Percentiles rank a stretch among this genome's conserved stretches.
Evolutionary conservation across 164 flowering plant species (phyloP).

Genomic region (Amborella trichopoda): DNA sequence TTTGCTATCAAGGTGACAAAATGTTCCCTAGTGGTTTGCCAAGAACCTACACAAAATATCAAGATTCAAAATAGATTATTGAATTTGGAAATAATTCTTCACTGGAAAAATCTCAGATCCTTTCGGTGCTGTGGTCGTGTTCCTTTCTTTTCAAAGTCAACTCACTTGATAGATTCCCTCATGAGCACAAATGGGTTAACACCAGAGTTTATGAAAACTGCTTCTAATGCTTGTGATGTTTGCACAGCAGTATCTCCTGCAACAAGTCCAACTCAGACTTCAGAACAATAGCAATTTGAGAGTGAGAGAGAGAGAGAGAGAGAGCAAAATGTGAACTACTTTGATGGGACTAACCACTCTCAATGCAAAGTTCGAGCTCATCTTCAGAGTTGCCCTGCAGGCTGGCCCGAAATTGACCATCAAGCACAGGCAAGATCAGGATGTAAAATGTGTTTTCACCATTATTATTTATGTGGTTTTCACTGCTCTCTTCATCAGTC

Average conservation of each 20-base stretch:
- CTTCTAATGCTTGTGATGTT: conserved; percentile 24
- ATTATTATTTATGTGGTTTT: too few relatives aligned
- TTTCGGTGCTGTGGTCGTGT: too few relatives aligned
- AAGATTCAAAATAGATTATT: too few relatives aligned
- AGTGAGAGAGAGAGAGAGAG: not conserved
- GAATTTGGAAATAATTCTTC: too few relatives aligned
- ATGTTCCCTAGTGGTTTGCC: conserved; percentile 51
- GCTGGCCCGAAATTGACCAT: conserved; percentile 50
- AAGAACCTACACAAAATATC: too few relatives aligned
- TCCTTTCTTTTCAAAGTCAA: too few relatives aligned
- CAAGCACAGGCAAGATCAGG: conserved; percentile 50
- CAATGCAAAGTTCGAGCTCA: conserved; percentile 60
- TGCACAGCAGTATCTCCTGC: conserved; percentile 54
- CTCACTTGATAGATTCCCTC: conserved; percentile 52
- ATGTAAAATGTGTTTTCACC: conserved; percentile 28
- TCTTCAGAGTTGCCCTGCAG: conserved; percentile 55
- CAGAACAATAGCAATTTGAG: not conserved
- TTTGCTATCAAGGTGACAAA: conserved; percentile 39
- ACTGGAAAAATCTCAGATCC: too few relatives aligned
- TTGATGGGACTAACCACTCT: conserved; percentile 39
- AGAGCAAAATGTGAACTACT: too few relatives aligned
- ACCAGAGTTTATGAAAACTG: conserved; percentile 55
- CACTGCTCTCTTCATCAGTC: conserved; percentile 9
- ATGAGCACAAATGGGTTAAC: conserved; percentile 53
- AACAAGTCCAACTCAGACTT: conserved; percentile 5